Percentiles rank a stretch among this genome's conserved stretches.
These are phyloP conservation scores for Phytophthora idaei DNA, from an alignment of 352 stramenopile genomes.

Conservation along the genomic window DNA sequence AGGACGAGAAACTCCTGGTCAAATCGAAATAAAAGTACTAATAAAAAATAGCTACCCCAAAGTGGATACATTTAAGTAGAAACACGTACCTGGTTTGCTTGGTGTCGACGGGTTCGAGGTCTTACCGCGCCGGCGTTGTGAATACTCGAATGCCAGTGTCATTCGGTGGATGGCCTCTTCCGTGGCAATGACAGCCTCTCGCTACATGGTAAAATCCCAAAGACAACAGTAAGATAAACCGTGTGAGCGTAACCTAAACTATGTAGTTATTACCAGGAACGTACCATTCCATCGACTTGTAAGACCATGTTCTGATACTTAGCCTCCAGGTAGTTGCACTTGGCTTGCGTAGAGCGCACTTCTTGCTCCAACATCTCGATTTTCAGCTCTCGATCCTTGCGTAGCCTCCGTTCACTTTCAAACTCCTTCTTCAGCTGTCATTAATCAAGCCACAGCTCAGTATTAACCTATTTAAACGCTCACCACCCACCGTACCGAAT, in stretches of 20 bases:
- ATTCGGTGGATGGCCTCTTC: constrained; percentile 44
- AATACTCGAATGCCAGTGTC: constrained; percentile 35
- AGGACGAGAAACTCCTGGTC: constrained; percentile 3
- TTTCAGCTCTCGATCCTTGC: constrained; percentile 41
- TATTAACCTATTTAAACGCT: not conserved
- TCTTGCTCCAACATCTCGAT: constrained; percentile 50
- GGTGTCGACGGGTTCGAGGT: constrained; percentile 25
- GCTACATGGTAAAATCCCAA: constrained; percentile 5
- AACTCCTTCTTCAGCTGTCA: constrained; percentile 40
- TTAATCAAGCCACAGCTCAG: not conserved
- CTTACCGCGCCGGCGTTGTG: constrained; percentile 18
- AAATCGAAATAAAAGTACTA: not conserved
- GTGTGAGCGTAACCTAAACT: not conserved
- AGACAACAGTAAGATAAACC: constrained; percentile 1
- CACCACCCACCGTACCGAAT: constrained; percentile 29
- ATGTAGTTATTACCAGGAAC: not conserved
- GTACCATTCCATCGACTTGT: constrained; percentile 50
- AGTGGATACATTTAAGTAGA: not conserved
- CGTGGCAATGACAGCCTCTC: constrained; percentile 37
- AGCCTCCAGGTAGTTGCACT: constrained; percentile 50
- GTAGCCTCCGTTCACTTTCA: constrained; percentile 32
- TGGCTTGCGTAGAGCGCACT: constrained; percentile 41
- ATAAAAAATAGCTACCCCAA: not conserved
- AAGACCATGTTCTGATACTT: constrained; percentile 41
- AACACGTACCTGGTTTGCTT: constrained; percentile 25